Base-by-base conservation (phyloP, 345 rosid species). In the Linum lewisii region DNA sequence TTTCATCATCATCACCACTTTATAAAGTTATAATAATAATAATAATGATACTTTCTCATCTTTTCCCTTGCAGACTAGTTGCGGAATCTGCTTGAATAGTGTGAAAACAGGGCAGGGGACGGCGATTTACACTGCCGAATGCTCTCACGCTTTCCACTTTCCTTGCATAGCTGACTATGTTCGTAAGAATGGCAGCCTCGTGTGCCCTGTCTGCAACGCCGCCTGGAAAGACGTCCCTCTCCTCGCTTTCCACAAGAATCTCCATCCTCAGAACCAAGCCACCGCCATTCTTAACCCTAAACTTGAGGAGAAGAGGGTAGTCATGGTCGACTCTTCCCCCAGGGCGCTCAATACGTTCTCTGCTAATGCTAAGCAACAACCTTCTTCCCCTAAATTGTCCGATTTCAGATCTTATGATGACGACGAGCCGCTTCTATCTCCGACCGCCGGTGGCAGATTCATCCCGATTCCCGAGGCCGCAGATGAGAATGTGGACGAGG, bases 51-150 rank as follows among this genome's bases (percentile, higher is more conserved):
- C 37, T 21, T 44, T n/a, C 2, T 49, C 5, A 2, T 38, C 11
- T 4, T 42, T 8, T 42, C 47, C 13, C 10, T 60, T 21, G 56
- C 74, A 71, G 74, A 71, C 66, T 57, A 71, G 66, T 59, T 71
- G 74, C 29, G 74, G 74, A 62, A 66, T 71, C 24, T 71, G 74
- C 23, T 65, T 71, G 67, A 71, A 66, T 20, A 71, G 70, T 42
- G 74, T 71, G 38, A 71, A 71, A 37, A 71, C 70, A 19, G 74
- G 74, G 37, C 74, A 71, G 13, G 74, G 74, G 18, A 65, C 74
- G 23, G 74, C 74, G 20, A 71, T 71, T 14, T 71, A 65, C 63
- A 71, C 74, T 26, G 74, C 74, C n/a, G 74, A 71, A 50, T 71
- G 74, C 36, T 45, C 70, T 2, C 74, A 71, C 50, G 70, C 74